Percentiles rank a stretch among this genome's conserved stretches.
These are phyloP conservation scores for Neltuma alba DNA, from an alignment of 306 rosid genomes.

Conservation along the genomic window DNA sequence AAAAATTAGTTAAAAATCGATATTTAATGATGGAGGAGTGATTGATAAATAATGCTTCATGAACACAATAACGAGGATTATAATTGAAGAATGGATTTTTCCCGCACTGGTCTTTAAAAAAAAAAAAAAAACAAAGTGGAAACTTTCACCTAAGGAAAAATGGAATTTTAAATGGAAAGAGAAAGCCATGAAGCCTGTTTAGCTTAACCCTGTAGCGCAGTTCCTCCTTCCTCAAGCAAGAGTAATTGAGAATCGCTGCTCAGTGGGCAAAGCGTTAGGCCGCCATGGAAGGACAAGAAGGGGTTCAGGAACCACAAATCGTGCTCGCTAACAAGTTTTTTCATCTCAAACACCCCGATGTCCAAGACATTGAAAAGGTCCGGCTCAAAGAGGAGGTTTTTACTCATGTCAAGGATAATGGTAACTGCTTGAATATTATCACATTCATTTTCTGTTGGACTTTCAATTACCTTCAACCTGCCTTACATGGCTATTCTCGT, in stretches of 20 bases:
- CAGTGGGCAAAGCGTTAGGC: background rate
- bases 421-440: conserved; percentile 37
- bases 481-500: background rate
- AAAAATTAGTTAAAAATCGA: background rate
- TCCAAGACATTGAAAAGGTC: conserved; percentile 90
- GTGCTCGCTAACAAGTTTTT: conserved; percentile 86
- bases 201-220: background rate
- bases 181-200: background rate
- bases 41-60: background rate
- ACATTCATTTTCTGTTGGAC: background rate
- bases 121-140: background rate
- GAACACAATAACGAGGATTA: background rate
- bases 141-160: background rate
- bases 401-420: conserved; percentile 69
- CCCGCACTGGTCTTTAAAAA: background rate
- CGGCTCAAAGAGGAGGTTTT: conserved; percentile 78
- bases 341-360: conserved; percentile 77
- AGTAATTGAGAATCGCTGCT: conserved; percentile 33
- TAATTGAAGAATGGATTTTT: no score
- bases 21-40: no score
- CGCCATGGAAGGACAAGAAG: conserved; percentile 86
- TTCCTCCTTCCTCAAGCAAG: conserved; percentile 49
- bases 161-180: background rate
- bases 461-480: background rate
- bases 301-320: conserved; percentile 78